Conservation (phyloP, 768 basidiomycete genomes). For the Pholiota microspora region DNA sequence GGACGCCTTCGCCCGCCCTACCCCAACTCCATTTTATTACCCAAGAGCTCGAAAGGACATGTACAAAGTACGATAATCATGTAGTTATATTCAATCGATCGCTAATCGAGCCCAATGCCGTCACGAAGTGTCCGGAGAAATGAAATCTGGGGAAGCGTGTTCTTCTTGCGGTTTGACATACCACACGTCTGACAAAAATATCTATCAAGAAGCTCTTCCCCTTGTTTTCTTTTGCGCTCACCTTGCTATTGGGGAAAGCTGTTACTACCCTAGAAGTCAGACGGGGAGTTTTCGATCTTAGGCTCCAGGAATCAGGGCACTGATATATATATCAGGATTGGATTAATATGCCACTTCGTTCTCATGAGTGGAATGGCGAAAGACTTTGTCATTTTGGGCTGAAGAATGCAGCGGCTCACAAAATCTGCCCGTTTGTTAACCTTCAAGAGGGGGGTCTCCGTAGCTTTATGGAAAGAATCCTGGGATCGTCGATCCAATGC, state of each 20-base stretch:
- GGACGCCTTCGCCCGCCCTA: background rate
- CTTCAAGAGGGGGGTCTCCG: too few relatives aligned
- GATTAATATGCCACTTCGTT: too few relatives aligned
- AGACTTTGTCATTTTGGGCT: too few relatives aligned
- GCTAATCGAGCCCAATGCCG: background rate
- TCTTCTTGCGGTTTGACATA: background rate
- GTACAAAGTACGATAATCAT: background rate
- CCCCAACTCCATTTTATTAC: background rate
- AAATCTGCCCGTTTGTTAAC: too few relatives aligned
- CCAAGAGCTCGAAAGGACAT: background rate
- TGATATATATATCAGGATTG: background rate
- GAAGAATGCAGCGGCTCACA: too few relatives aligned
- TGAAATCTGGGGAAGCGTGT: background rate
- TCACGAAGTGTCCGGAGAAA: background rate
- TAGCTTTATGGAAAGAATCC: too few relatives aligned
- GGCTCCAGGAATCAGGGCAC: background rate
- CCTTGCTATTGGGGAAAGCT: background rate
- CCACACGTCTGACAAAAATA: background rate
- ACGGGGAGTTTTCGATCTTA: background rate
- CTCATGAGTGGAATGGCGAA: too few relatives aligned
- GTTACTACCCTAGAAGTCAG: background rate
- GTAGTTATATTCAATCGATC: background rate
- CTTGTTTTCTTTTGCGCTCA: background rate
- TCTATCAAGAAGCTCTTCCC: background rate
- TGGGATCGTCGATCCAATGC: too few relatives aligned